A percentile compares a stretch with the other conserved stretches of the same genome.
Evolutionary conservation across 73 alveolate genomes (phyloP).

Genomic region (Paramecium sonneborni): DNA sequence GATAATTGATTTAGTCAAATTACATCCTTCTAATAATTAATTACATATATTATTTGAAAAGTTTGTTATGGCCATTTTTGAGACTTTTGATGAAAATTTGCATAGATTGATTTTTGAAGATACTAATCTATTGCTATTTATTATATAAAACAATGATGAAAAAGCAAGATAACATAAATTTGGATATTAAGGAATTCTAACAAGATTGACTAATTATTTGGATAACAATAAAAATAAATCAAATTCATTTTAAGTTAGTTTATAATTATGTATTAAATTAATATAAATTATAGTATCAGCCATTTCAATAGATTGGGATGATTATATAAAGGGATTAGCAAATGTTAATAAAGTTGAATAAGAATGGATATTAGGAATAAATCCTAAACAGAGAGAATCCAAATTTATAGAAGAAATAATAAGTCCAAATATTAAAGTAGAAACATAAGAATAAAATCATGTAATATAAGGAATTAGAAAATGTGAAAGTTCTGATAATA

Average conservation of each 20-base stretch:
- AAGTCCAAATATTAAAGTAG: background rate
- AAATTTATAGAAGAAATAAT: background rate
- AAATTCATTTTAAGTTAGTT: background rate
- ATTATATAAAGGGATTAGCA: background rate
- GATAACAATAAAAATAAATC: background rate
- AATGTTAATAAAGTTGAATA: background rate
- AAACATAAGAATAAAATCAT: background rate
- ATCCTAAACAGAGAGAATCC: background rate
- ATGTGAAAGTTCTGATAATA: background rate
- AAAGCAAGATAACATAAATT: background rate
- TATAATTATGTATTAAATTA: background rate
- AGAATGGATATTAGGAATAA: slow-evolving; percentile 15
- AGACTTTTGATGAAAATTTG: background rate
- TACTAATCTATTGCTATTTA: background rate
- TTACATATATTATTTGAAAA: background rate
- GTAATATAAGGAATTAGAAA: background rate
- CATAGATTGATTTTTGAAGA: background rate
- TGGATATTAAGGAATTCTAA: background rate
- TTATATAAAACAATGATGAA: background rate
- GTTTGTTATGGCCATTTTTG: background rate
- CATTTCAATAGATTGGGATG: background rate
- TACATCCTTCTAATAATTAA: background rate
- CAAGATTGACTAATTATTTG: background rate
- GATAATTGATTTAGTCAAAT: background rate
- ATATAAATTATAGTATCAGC: background rate